A percentile compares a stretch with the other conserved stretches of the same genome.
Conservation (phyloP, 2,329 filamentous ascomycete genomes). For the Sclerotinia minor region DNA sequence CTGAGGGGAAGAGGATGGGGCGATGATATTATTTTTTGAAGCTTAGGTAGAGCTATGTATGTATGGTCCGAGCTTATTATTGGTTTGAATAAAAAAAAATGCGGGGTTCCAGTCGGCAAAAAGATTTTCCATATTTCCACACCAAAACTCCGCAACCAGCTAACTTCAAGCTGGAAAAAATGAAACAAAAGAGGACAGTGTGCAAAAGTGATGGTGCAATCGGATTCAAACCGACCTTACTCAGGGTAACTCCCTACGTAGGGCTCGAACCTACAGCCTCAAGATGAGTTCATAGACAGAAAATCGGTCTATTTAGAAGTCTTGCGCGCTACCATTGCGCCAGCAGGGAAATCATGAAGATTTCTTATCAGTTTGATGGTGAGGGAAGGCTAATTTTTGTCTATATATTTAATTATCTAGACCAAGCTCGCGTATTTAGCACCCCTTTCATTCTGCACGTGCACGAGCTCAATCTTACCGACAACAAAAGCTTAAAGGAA, state of each 20-base stretch:
- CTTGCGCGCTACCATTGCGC: slow-evolving; percentile 23
- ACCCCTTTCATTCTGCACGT: no score
- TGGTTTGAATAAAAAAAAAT: neutral
- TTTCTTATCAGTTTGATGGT: neutral
- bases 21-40: slow-evolving; percentile 15
- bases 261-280: slow-evolving; percentile 16
- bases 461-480: no score
- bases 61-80: neutral
- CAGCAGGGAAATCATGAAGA: slow-evolving; percentile 11
- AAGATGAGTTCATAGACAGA: neutral
- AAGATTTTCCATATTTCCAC: neutral
- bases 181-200: neutral
- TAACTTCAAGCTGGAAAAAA: neutral
- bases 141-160: neutral
- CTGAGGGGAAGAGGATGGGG: neutral
- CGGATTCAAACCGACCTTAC: neutral
- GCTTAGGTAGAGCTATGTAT: neutral
- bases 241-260: slow-evolving; percentile 17
- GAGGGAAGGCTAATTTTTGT: rapidly evolving
- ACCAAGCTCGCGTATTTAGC: rapidly evolving
- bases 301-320: neutral
- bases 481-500: neutral
- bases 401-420: rapidly evolving
- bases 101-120: neutral
- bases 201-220: rapidly evolving